phyloP scores from a whole-genome alignment of 768 basidiomycete genomes.

The Boletus sensibilis region DNA sequence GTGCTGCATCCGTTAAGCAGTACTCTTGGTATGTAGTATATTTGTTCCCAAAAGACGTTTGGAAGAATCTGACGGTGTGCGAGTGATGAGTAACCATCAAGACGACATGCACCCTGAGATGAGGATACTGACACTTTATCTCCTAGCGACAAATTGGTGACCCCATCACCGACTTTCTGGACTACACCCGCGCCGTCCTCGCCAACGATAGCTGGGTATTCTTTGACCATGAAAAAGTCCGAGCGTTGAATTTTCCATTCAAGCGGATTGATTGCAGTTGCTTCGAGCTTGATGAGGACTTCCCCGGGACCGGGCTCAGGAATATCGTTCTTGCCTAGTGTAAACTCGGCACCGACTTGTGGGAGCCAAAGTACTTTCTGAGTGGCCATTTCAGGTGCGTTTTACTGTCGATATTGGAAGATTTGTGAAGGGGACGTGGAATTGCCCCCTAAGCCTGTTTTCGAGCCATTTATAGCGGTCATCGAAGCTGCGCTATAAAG shows the following conservation, averaged over 20 bases:
- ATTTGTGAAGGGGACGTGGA: neutral
- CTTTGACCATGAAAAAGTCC: slow-evolving; percentile 23
- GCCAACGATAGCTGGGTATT: slow-evolving; percentile 39
- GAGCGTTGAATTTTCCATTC: slow-evolving; percentile 30
- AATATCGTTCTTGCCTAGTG: slow-evolving; percentile 16
- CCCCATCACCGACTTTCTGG: slow-evolving; percentile 36
- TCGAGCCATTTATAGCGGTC: neutral
- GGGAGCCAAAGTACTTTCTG: slow-evolving; percentile 22
- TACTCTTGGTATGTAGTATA: slow-evolving; percentile 26
- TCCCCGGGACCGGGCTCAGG: slow-evolving; percentile 41
- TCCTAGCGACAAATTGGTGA: slow-evolving; percentile 33
- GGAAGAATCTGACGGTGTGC: neutral
- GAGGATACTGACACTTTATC: slow-evolving; percentile 24
- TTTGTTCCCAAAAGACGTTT: slow-evolving; percentile 9
- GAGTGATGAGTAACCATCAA: neutral
- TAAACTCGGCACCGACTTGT: slow-evolving; percentile 8
- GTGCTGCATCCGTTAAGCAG: slow-evolving; percentile 12
- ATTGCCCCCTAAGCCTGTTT: neutral
- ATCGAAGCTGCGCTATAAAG: neutral
- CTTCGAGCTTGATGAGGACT: slow-evolving; percentile 41
- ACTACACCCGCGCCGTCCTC: slow-evolving; percentile 40
- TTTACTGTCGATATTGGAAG: neutral
- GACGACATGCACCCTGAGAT: neutral
- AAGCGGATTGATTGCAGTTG: slow-evolving; percentile 44
- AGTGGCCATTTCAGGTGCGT: neutral